Base-by-base conservation (phyloP, 108 stramenopile species). In the Discostella pseudostelligera region DNA sequence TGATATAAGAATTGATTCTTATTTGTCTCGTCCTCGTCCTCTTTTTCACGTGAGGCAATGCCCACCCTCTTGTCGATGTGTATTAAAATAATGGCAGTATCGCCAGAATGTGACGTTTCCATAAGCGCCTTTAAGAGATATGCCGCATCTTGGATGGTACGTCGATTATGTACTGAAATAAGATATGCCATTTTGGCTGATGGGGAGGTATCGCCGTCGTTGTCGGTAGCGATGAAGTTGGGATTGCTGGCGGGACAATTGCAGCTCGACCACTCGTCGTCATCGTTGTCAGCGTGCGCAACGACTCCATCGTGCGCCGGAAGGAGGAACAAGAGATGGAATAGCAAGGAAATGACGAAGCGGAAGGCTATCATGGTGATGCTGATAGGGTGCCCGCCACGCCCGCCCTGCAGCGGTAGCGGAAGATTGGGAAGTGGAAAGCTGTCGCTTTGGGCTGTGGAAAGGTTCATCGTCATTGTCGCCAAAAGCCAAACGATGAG, bases 161-260 rank as follows among this genome's bases (percentile, higher is more conserved):
- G 84, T 25, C 80, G 53, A 57, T 92, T 90, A 80, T 95, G 94
- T 3, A 90, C 69, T n/a, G 65, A 50, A 50, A 95, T 75, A 32
- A 95, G 67, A 65, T 90, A 95, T 19, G 88, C 88, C 48, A 95
- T 84, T 29, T 76, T 58, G 20, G 84, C 84, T 10, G 67, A 72
- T 25, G 59, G 65, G 22, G 49, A 14, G 45, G 35, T 40, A 47
- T 46, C 39, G n/a, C n/a, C n/a, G n/a, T n/a, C n/a, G n/a, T n/a
- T n/a, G 19, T 60, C 20, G 7, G 35, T 20, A 0, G 29, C 43
- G 2, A 20, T 16, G 8, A 39, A 48, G 26, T 55, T 46, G 16
- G 63, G 44, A 39, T 56, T 13, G 25, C 32, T 56, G 22, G 55
- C 39, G 8, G 73, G 73, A 62, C 73, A 74, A 40, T 74, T 48